Percentiles rank a stretch among this genome's conserved stretches.
phyloP scores from a whole-genome alignment of 2,329 filamentous ascomycete genomes.

The Colletotrichum musicola region DNA sequence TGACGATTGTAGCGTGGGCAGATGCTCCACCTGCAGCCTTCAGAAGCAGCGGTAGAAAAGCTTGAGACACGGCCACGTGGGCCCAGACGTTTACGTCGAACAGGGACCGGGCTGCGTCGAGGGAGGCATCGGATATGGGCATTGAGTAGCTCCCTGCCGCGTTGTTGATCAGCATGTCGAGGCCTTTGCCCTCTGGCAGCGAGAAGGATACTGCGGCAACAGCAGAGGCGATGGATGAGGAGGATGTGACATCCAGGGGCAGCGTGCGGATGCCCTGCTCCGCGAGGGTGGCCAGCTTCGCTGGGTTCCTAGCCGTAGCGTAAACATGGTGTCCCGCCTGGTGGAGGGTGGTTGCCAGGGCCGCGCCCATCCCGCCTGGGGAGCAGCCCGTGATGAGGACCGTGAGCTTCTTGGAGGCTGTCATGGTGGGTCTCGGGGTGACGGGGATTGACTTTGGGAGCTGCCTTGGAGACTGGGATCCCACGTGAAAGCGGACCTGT shows the following conservation, averaged over 20 bases:
- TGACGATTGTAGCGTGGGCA: slow-evolving; percentile 4
- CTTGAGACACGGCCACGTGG: slow-evolving; percentile 45
- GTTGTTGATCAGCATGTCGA: slow-evolving; percentile 51
- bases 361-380: slow-evolving; percentile 45
- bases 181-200: background rate
- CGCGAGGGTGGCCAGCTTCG: slow-evolving; percentile 44
- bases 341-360: slow-evolving; percentile 42
- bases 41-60: slow-evolving; percentile 41
- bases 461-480: no score
- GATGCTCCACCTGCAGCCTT: background rate
- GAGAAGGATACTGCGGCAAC: slow-evolving; percentile 27
- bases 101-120: slow-evolving; percentile 42
- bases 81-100: slow-evolving; percentile 50
- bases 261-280: slow-evolving; percentile 43
- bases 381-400: slow-evolving; percentile 46
- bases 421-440: background rate
- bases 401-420: slow-evolving; percentile 16
- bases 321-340: slow-evolving; percentile 48
- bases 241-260: slow-evolving; percentile 48
- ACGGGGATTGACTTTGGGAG: no score
- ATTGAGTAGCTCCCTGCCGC: slow-evolving; percentile 45
- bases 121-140: slow-evolving; percentile 47
- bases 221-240: slow-evolving; percentile 43
- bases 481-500: no score
- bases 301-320: slow-evolving; percentile 47